These are phyloP conservation scores for Diospyros lotus DNA, from an alignment of 148 eudicot species.

Conservation along the genomic window DNA sequence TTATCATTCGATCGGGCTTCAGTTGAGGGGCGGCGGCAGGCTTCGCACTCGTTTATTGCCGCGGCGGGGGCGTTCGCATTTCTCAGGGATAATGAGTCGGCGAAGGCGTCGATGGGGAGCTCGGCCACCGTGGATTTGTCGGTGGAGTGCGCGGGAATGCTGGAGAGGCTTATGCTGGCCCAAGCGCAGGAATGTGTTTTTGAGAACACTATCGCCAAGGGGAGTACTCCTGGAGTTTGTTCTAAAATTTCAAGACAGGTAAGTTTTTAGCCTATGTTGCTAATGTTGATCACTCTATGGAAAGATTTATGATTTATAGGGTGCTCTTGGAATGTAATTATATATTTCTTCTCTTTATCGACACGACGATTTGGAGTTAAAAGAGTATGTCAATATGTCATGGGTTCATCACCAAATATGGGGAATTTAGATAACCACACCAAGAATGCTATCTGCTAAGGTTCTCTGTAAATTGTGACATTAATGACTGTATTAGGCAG, in stretches of 20 bases:
- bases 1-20: slow-evolving; percentile 53
- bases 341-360: neutral
- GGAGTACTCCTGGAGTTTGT: slow-evolving; percentile 85
- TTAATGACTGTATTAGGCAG: no score
- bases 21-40: slow-evolving; percentile 76
- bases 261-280: neutral
- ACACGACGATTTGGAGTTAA: no score
- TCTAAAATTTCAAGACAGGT: slow-evolving; percentile 93
- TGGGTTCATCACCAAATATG: neutral
- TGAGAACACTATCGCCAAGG: slow-evolving; percentile 77
- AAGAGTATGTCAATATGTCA: neutral
- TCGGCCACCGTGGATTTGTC: slow-evolving; percentile 68
- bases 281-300: neutral
- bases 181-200: slow-evolving; percentile 97
- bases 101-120: slow-evolving; percentile 68
- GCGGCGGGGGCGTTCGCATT: slow-evolving; percentile 86
- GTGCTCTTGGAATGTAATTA: neutral
- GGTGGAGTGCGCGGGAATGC: slow-evolving; percentile 92
- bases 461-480: no score
- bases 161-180: slow-evolving; percentile 94
- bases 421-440: neutral
- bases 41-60: slow-evolving; percentile 57
- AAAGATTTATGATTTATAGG: neutral
- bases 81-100: slow-evolving; percentile 71
- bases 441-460: no score